phyloP scores from a whole-genome alignment of 768 basidiomycete species.

The Pleurotus platypus region DNA sequence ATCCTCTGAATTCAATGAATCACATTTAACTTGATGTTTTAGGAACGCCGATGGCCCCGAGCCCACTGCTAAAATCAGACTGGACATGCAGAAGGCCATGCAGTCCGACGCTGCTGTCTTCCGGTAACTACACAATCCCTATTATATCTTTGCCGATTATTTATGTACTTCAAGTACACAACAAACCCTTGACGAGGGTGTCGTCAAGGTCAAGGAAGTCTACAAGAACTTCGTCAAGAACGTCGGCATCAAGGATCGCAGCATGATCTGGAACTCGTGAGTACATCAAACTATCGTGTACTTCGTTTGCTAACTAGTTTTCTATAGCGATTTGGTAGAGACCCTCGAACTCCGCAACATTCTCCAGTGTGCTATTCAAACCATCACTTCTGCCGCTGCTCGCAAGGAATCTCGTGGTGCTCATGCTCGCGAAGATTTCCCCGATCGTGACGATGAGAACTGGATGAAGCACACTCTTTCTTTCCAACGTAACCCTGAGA shows the following conservation, averaged over 20 bases:
- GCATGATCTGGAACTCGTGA: slow-evolving; percentile 99
- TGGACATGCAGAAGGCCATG: slow-evolving; percentile 99
- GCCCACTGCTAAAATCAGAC: slow-evolving; percentile 84
- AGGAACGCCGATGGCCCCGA: slow-evolving; percentile 78
- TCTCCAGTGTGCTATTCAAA: slow-evolving; percentile 93
- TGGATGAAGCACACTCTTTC: slow-evolving; percentile 98
- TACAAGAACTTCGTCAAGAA: slow-evolving; percentile 81
- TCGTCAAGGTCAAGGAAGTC: slow-evolving; percentile 78
- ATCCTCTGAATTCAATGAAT: neutral
- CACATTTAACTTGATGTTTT: slow-evolving; percentile 8
- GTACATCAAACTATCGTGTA: slow-evolving; percentile 20
- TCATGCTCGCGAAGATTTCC: slow-evolving; percentile 96
- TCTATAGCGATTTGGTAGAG: slow-evolving; percentile 85
- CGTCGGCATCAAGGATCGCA: slow-evolving; percentile 95
- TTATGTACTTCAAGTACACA: slow-evolving; percentile 63
- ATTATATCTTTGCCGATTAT: neutral
- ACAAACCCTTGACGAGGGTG: slow-evolving; percentile 86
- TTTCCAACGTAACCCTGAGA: slow-evolving; percentile 77
- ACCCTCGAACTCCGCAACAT: slow-evolving; percentile 96
- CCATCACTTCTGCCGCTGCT: slow-evolving; percentile 88
- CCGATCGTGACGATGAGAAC: slow-evolving; percentile 93
- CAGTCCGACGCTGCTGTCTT: slow-evolving; percentile 97
- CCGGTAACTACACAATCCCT: slow-evolving; percentile 43
- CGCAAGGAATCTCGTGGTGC: slow-evolving; percentile 98
- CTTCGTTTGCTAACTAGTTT: slow-evolving; percentile 1